A percentile compares a stretch with the other conserved stretches of the same genome.
phyloP scores from a whole-genome alignment of 2,329 filamentous ascomycete species.

The Fonsecaea erecta region DNA sequence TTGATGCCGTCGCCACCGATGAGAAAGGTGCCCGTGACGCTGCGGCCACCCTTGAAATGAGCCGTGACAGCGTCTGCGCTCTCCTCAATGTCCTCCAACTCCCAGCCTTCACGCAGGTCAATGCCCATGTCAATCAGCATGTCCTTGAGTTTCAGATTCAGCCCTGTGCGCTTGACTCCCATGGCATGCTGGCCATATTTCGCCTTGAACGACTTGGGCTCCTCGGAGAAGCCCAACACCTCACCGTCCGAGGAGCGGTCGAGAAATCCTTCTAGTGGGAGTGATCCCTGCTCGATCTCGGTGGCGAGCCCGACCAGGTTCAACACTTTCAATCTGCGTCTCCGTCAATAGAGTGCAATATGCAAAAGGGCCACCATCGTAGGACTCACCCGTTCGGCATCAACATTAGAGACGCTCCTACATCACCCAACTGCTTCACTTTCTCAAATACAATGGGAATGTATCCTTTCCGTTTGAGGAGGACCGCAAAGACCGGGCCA shows the following conservation, averaged over 20 bases:
- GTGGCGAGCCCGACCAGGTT: constrained; percentile 14
- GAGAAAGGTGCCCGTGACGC: constrained; percentile 50
- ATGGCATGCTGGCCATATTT: constrained; percentile 21
- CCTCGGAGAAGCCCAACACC: constrained; percentile 18
- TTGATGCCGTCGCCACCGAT: constrained; percentile 57
- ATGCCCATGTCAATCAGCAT: constrained; percentile 20
- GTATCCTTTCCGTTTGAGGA: constrained; percentile 27
- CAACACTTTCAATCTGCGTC: constrained; percentile 22
- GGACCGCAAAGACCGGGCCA: constrained; percentile 23
- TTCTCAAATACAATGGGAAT: constrained; percentile 28
- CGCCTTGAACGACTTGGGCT: constrained; percentile 14
- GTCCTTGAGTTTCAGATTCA: constrained; percentile 26
- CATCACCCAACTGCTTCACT: constrained; percentile 26
- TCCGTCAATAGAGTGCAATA: not conserved
- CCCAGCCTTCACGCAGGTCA: constrained; percentile 29
- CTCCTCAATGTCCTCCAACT: constrained; percentile 43
- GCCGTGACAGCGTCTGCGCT: constrained; percentile 46
- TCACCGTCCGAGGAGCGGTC: constrained; percentile 20
- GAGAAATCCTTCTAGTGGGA: constrained; percentile 13
- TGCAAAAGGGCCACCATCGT: not conserved
- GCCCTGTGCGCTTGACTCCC: constrained; percentile 27
- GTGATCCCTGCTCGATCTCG: constrained; percentile 13
- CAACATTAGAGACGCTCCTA: constrained; percentile 27
- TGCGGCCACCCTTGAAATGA: constrained; percentile 55
- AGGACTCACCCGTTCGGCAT: constrained; percentile 29